Conservation (phyloP, 805 yeast species). For the Lipomyces lipofer region DNA sequence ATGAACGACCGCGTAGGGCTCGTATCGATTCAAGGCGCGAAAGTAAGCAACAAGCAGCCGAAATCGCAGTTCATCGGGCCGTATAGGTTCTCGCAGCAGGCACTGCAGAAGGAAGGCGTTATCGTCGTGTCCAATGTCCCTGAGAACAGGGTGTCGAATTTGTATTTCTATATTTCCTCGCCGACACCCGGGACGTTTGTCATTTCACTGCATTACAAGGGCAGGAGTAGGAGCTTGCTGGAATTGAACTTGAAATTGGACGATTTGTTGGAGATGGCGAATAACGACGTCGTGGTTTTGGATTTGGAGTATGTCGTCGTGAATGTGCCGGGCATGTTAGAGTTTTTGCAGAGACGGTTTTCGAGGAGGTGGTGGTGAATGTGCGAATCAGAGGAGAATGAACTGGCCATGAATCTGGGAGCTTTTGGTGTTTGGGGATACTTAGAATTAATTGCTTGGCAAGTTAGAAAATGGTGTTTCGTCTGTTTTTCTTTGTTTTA, state of each 20-base stretch:
- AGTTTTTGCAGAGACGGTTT: conserved; percentile 35
- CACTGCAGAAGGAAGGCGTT: conserved; percentile 36
- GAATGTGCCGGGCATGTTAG: conserved; percentile 33
- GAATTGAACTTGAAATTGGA: conserved; percentile 40
- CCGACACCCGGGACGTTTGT: conserved; percentile 40
- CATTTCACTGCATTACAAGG: conserved; percentile 37
- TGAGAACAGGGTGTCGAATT: conserved; percentile 30
- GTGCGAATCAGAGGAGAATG: too few relatives aligned
- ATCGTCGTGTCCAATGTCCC: conserved; percentile 36
- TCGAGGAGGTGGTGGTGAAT: conserved; percentile 20
- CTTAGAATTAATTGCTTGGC: too few relatives aligned
- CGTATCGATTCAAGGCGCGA: conserved; percentile 13
- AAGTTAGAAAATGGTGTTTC: too few relatives aligned
- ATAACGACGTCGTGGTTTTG: conserved; percentile 32
- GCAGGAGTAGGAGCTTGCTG: conserved; percentile 37
- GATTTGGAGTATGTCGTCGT: conserved; percentile 39
- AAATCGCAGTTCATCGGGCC: conserved; percentile 30
- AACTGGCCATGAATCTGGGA: too few relatives aligned
- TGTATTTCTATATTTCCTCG: conserved; percentile 36
- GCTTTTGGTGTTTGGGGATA: too few relatives aligned
- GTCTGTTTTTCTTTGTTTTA: too few relatives aligned
- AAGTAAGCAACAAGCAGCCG: conserved; percentile 11
- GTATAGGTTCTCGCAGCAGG: conserved; percentile 35
- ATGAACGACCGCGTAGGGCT: conserved; percentile 25
- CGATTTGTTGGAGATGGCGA: conserved; percentile 39